Percentiles rank a stretch among this genome's conserved stretches.
Evolutionary conservation across 2,329 filamentous ascomycete genomes (phyloP).

Genomic region (Aspergillus clavatus): DNA sequence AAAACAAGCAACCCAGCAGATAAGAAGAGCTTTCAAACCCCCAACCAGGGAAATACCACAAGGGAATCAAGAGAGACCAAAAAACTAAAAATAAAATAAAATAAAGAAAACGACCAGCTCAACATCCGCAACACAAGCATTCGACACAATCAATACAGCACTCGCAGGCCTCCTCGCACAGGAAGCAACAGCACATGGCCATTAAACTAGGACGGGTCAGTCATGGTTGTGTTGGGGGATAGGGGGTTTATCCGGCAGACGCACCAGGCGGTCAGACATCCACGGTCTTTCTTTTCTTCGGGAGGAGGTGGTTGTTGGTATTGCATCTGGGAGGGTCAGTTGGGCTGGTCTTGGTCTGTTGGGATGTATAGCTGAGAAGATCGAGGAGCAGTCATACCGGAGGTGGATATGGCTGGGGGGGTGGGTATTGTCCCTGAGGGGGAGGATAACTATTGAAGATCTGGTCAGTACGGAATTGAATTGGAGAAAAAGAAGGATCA

Average conservation of each 20-base stretch:
- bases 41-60: too few species aligned
- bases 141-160: constrained; percentile 15
- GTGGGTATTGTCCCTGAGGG: constrained; percentile 11
- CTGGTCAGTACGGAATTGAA: background rate
- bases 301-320: constrained; percentile 15
- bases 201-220: constrained; percentile 8
- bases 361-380: too few species aligned
- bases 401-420: constrained; percentile 7
- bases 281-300: constrained; percentile 14
- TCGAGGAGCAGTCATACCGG: constrained; percentile 1
- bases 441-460: constrained; percentile 9
- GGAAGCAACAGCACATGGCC: constrained; percentile 20
- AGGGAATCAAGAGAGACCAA: background rate
- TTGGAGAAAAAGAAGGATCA: background rate
- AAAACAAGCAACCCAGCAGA: too few species aligned
- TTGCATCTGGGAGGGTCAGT: constrained; percentile 9
- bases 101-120: background rate
- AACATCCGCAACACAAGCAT: constrained; percentile 15
- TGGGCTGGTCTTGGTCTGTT: background rate
- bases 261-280: constrained; percentile 16
- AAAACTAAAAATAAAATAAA: too few species aligned
- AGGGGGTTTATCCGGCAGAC: background rate
- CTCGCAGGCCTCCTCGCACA: constrained; percentile 18
- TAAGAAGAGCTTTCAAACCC: too few species aligned
- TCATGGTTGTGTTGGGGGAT: background rate